Conservation (phyloP, 371 early-diverging fungal genomes). For the Mucor velutinosus region DNA sequence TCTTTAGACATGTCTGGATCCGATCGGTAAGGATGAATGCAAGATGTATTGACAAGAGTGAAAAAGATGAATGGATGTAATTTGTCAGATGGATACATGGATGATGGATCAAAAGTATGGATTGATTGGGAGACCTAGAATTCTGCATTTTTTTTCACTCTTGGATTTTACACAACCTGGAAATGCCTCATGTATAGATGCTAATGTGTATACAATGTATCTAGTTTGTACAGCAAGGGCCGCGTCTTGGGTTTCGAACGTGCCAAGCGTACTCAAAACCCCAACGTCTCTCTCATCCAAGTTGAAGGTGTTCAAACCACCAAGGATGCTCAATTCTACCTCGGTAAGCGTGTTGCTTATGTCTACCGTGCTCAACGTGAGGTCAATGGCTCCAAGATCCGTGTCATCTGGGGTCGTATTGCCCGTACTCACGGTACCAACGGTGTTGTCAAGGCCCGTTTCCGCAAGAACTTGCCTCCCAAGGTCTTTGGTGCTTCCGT, state of each 20-base stretch:
- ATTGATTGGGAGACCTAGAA: not conserved
- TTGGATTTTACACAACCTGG: not conserved
- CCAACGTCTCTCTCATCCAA: conserved; percentile 87
- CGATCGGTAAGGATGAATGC: conserved; percentile 19
- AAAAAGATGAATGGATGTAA: conserved; percentile 6
- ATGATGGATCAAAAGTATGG: not conserved
- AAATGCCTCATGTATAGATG: not conserved
- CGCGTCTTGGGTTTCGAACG: conserved; percentile 93
- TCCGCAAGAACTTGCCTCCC: conserved; percentile 92
- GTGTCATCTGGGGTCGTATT: conserved; percentile 96
- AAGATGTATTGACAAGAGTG: not conserved
- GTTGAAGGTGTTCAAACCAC: conserved; percentile 89
- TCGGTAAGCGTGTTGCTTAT: conserved; percentile 83
- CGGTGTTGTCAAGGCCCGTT: conserved; percentile 93
- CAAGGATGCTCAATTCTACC: conserved; percentile 87
- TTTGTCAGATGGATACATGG: not conserved
- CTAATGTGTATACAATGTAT: not conserved
- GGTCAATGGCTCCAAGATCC: conserved; percentile 88
- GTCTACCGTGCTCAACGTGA: conserved; percentile 88
- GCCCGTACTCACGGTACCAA: conserved; percentile 90
- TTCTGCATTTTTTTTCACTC: not conserved
- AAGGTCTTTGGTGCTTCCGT: conserved; percentile 87
- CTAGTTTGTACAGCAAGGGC: conserved; percentile 95
- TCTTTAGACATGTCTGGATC: conserved; percentile 32
- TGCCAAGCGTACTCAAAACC: conserved; percentile 86